Conservation (phyloP, 345 rosid species). For the Salix udensis region DNA sequence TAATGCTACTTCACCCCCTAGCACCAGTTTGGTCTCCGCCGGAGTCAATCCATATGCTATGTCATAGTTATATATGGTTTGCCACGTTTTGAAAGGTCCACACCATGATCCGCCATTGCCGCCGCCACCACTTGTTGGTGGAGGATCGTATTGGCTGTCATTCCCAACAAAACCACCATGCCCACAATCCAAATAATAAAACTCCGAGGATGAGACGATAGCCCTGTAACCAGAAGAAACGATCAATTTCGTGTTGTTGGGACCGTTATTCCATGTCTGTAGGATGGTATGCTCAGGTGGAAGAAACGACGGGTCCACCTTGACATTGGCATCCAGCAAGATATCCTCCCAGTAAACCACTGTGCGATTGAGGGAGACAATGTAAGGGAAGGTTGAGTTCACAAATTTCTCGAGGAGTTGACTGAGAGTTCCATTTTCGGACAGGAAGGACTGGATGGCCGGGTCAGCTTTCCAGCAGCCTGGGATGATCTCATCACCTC, state of each 20-base stretch:
- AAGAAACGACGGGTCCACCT: slow-evolving; percentile 45
- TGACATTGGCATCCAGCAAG: slow-evolving; percentile 43
- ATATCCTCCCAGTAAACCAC: slow-evolving; percentile 89
- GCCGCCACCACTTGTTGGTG: slow-evolving; percentile 8
- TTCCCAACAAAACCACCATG: slow-evolving; percentile 72
- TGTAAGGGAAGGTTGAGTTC: slow-evolving; percentile 54
- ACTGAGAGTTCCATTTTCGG: slow-evolving; percentile 61
- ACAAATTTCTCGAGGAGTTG: slow-evolving; percentile 65
- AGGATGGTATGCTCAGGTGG: slow-evolving; percentile 61
- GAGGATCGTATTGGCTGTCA: slow-evolving; percentile 57
- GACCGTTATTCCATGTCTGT: slow-evolving; percentile 82
- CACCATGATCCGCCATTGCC: slow-evolving; percentile 65
- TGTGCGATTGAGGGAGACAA: slow-evolving; percentile 60
- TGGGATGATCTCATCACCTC: slow-evolving; percentile 70
- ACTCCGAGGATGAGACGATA: slow-evolving; percentile 80
- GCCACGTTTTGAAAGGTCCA: slow-evolving; percentile 92
- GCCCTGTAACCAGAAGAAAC: slow-evolving; percentile 65
- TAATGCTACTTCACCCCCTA: slow-evolving; percentile 86
- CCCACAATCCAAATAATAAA: slow-evolving; percentile 83
- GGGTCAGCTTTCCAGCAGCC: slow-evolving; percentile 84
- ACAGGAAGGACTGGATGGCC: slow-evolving; percentile 47
- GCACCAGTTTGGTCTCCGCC: slow-evolving; percentile 65
- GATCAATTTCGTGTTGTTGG: slow-evolving; percentile 58
- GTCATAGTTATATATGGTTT: slow-evolving; percentile 73
- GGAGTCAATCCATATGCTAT: slow-evolving; percentile 57